Percentiles rank a stretch among this genome's conserved stretches.
These are phyloP conservation scores for Eucalyptus marginata DNA, from an alignment of 345 rosid species.

Conservation along the genomic window DNA sequence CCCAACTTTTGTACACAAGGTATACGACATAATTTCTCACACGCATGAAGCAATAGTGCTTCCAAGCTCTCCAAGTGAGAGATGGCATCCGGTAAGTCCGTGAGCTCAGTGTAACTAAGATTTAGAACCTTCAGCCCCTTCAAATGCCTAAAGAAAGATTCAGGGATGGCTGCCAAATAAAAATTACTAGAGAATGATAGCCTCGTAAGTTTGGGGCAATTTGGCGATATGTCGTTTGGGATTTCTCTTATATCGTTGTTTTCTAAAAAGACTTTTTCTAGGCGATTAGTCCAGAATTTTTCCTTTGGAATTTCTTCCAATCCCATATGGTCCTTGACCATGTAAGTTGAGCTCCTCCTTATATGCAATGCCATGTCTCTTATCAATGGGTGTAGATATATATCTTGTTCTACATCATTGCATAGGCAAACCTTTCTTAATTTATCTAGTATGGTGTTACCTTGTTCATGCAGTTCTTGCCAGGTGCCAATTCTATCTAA, in stretches of 20 bases:
- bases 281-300: background rate
- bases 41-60: background rate
- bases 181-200: fast-evolving
- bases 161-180: fast-evolving
- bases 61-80: background rate
- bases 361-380: slow-evolving; percentile 8
- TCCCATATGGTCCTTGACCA: background rate
- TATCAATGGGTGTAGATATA: background rate
- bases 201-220: background rate
- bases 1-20: background rate
- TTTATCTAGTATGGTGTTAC: fast-evolving
- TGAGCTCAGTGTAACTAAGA: fast-evolving
- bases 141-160: background rate
- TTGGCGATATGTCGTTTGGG: background rate
- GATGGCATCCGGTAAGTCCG: background rate
- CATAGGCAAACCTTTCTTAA: fast-evolving
- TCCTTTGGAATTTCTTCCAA: background rate
- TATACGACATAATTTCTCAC: fast-evolving
- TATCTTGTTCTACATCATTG: too few species aligned
- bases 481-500: fast-evolving
- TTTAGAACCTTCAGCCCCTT: background rate
- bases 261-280: background rate
- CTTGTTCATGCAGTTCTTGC: fast-evolving
- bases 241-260: fast-evolving
- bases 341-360: background rate